Evolutionary conservation across 1,284 basidiomycete species (phyloP).

Genomic region (Sanghuangporus weigelae): DNA sequence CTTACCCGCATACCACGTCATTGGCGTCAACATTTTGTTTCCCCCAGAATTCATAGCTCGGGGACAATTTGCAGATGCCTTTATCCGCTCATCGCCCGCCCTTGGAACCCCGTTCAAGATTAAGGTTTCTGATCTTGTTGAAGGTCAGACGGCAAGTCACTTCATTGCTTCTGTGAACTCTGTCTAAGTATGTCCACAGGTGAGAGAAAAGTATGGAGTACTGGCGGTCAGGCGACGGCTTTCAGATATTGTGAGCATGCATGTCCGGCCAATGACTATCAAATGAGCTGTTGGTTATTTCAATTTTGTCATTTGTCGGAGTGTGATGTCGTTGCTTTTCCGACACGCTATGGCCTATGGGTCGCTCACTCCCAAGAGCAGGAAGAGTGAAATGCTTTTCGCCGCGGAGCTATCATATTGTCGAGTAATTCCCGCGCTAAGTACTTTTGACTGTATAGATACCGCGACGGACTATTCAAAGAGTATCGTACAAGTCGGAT

Average conservation of each 20-base stretch:
- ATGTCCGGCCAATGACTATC: background rate
- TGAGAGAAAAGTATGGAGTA: background rate
- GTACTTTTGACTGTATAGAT: background rate
- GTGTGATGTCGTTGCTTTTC: background rate
- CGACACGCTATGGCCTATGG: slow-evolving; percentile 6
- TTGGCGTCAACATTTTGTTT: background rate
- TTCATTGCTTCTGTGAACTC: slow-evolving; percentile 7
- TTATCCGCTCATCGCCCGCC: background rate
- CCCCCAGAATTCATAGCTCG: background rate
- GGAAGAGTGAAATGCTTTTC: background rate
- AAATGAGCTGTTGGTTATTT: background rate
- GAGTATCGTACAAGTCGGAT: background rate
- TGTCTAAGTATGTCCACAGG: slow-evolving; percentile 5
- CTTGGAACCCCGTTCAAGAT: background rate
- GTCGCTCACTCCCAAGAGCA: background rate
- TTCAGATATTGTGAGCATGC: background rate
- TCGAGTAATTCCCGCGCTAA: background rate
- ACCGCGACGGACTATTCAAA: background rate
- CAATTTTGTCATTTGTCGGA: background rate
- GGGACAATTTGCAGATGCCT: background rate
- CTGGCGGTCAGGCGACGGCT: background rate
- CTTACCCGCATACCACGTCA: background rate
- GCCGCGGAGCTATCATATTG: slow-evolving; percentile 7
- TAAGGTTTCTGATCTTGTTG: background rate
- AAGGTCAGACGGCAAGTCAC: slow-evolving; percentile 7